Percentiles rank a stretch among this genome's conserved stretches.
Evolutionary conservation across 2,329 filamentous ascomycete genomes (phyloP).

Genomic region (Cytospora paraplurivora): DNA sequence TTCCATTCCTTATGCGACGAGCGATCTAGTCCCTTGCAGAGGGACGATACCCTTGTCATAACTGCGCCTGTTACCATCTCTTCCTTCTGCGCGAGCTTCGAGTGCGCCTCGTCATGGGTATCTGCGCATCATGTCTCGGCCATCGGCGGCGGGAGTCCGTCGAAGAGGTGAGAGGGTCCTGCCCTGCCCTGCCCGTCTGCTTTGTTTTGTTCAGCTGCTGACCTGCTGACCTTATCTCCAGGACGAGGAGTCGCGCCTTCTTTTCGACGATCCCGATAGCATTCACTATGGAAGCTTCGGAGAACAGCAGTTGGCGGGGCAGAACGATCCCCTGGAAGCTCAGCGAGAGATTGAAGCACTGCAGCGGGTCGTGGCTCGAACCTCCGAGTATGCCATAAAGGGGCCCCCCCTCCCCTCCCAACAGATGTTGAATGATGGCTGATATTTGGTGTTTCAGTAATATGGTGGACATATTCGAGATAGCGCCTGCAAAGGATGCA

Average conservation of each 20-base stretch:
- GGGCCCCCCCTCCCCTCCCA: constrained; percentile 20
- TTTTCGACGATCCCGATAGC: constrained; percentile 62
- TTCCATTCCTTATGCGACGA: constrained; percentile 24
- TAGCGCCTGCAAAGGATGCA: constrained; percentile 54
- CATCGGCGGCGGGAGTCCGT: constrained; percentile 26
- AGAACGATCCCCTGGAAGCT: constrained; percentile 62
- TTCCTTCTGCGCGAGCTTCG: background rate
- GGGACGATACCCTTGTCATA: constrained; percentile 14
- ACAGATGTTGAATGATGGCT: constrained; percentile 8
- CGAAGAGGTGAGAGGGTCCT: constrained; percentile 18
- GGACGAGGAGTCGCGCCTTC: constrained; percentile 59
- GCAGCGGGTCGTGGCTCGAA: constrained; percentile 64
- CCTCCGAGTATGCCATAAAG: constrained; percentile 57
- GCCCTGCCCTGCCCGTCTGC: background rate
- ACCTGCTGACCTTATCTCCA: constrained; percentile 34
- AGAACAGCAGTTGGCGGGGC: constrained; percentile 55
- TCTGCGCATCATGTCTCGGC: constrained; percentile 28
- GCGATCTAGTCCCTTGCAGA: constrained; percentile 21
- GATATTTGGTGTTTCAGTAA: constrained; percentile 48
- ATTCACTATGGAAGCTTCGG: constrained; percentile 66
- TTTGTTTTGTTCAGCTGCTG: constrained; percentile 6
- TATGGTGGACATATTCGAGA: constrained; percentile 69
- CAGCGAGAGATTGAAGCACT: constrained; percentile 67
- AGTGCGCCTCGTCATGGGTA: constrained; percentile 17
- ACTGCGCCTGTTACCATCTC: background rate